Evolutionary conservation across 257 asterid genomes (phyloP).

Genomic region (Coffea eugenioides): DNA sequence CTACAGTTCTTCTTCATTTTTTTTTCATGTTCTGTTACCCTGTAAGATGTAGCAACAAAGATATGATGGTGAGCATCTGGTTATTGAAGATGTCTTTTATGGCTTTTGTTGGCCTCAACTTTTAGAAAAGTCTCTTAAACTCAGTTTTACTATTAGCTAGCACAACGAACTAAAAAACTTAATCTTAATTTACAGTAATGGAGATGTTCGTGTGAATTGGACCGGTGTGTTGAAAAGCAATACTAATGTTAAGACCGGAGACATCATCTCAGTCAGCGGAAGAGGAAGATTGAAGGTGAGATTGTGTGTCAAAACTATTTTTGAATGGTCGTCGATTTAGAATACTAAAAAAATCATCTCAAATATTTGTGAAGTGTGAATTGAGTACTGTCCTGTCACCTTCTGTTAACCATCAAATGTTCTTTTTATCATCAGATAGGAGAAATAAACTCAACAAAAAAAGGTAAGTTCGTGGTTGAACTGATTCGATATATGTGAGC

Average conservation of each 20-base stretch:
- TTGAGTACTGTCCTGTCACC: background rate
- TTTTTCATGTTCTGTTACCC: background rate
- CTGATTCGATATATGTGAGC: slow-evolving; percentile 62
- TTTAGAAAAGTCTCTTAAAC: background rate
- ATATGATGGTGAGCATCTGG: background rate
- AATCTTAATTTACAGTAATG: slow-evolving; percentile 46
- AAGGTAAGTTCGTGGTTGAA: slow-evolving; percentile 79
- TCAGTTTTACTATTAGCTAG: background rate
- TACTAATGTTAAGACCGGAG: slow-evolving; percentile 62
- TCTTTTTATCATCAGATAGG: slow-evolving; percentile 54
- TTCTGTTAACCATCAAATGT: background rate
- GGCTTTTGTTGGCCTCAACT: background rate
- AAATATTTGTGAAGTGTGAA: background rate
- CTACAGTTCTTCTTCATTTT: background rate
- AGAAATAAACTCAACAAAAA: slow-evolving; percentile 66
- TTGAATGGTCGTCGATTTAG: background rate
- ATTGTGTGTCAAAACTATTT: background rate
- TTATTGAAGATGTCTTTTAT: background rate
- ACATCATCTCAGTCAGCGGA: slow-evolving; percentile 74
- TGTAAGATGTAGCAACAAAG: background rate
- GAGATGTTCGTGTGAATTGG: slow-evolving; percentile 95
- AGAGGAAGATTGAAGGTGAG: slow-evolving; percentile 77
- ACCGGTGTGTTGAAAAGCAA: slow-evolving; percentile 62
- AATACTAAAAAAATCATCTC: background rate
- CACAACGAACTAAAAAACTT: background rate